Conservation (phyloP, 2,329 filamentous ascomycete species). For the Proliferodiscus dingleyae region DNA sequence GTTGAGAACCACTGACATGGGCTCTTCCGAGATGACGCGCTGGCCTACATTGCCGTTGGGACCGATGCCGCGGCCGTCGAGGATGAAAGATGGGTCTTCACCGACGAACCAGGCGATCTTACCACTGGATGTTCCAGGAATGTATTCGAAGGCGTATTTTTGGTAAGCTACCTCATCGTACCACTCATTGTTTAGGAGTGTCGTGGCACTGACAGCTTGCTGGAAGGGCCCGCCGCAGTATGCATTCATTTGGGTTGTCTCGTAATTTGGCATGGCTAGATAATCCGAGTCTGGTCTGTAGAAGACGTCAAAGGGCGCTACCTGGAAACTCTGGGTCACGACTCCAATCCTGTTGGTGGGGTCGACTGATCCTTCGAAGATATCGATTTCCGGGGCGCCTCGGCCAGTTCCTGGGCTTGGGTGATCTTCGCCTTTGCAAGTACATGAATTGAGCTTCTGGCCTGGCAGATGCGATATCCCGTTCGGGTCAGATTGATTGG, state of each 20-base stretch:
- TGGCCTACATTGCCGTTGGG: slow-evolving; percentile 48
- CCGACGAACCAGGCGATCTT: slow-evolving; percentile 50
- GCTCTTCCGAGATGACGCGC: slow-evolving; percentile 46
- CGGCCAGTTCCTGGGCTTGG: slow-evolving; percentile 60
- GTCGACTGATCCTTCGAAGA: slow-evolving; percentile 54
- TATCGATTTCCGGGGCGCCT: slow-evolving; percentile 66
- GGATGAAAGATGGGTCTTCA: slow-evolving; percentile 44
- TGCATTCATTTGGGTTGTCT: slow-evolving; percentile 43
- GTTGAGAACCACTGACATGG: slow-evolving; percentile 50
- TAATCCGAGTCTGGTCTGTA: slow-evolving; percentile 49
- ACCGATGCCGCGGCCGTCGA: slow-evolving; percentile 47
- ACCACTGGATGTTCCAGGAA: slow-evolving; percentile 38
- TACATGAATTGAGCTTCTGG: slow-evolving; percentile 63
- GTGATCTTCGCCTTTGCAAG: slow-evolving; percentile 59
- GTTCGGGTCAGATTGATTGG: slow-evolving; percentile 62
- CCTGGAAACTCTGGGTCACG: slow-evolving; percentile 34
- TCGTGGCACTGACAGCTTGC: slow-evolving; percentile 51
- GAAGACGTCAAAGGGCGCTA: slow-evolving; percentile 37
- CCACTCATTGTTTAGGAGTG: slow-evolving; percentile 50
- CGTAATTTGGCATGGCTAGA: slow-evolving; percentile 45
- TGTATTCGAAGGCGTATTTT: slow-evolving; percentile 51
- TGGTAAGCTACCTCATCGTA: slow-evolving; percentile 50
- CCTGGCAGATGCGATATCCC: slow-evolving; percentile 63
- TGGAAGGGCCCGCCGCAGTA: slow-evolving; percentile 51
- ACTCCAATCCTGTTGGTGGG: slow-evolving; percentile 32